Percentiles rank a stretch among this genome's conserved stretches.
Conservation (phyloP, 768 basidiomycete species). For the Obba rivulosa region DNA sequence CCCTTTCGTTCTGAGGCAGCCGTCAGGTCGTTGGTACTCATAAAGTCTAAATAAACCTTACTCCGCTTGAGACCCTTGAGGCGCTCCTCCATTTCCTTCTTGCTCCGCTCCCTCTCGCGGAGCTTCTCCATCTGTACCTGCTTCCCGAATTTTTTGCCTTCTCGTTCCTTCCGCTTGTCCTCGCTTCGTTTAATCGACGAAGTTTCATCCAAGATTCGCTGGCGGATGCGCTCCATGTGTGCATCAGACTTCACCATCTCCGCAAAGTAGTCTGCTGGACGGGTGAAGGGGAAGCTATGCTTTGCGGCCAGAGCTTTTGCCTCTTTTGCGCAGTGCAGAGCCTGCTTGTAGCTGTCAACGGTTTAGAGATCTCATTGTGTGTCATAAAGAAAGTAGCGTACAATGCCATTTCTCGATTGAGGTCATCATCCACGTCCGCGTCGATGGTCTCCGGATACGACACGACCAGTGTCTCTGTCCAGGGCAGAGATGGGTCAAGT, state of each 20-base stretch:
- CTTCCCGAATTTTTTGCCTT: slow-evolving; percentile 98
- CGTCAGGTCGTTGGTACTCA: neutral
- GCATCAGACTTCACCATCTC: slow-evolving; percentile 98
- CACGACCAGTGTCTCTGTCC: slow-evolving; percentile 79
- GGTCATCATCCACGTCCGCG: slow-evolving; percentile 79
- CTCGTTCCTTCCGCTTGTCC: slow-evolving; percentile 84
- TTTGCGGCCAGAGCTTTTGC: slow-evolving; percentile 77
- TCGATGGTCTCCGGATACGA: slow-evolving; percentile 69
- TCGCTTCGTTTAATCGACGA: slow-evolving; percentile 89
- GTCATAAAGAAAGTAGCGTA: slow-evolving; percentile 35
- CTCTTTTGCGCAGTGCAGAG: slow-evolving; percentile 72
- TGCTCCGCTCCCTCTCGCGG: slow-evolving; percentile 81
- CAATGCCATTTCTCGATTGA: slow-evolving; percentile 95
- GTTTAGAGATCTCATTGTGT: neutral
- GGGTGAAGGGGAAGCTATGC: slow-evolving; percentile 79
- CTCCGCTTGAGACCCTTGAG: slow-evolving; percentile 88
- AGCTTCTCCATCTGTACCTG: slow-evolving; percentile 94
- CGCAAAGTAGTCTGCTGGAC: slow-evolving; percentile 92
- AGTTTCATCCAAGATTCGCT: slow-evolving; percentile 81
- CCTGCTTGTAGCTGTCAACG: slow-evolving; percentile 83
- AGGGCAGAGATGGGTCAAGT: slow-evolving; percentile 67
- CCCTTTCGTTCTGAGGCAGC: slow-evolving; percentile 70
- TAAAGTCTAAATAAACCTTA: slow-evolving; percentile 32
- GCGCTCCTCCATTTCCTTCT: slow-evolving; percentile 89
- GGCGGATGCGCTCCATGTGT: slow-evolving; percentile 96